Base-by-base conservation (phyloP, 192 early-diverging fungal genomes). In the Linderina pennispora region DNA sequence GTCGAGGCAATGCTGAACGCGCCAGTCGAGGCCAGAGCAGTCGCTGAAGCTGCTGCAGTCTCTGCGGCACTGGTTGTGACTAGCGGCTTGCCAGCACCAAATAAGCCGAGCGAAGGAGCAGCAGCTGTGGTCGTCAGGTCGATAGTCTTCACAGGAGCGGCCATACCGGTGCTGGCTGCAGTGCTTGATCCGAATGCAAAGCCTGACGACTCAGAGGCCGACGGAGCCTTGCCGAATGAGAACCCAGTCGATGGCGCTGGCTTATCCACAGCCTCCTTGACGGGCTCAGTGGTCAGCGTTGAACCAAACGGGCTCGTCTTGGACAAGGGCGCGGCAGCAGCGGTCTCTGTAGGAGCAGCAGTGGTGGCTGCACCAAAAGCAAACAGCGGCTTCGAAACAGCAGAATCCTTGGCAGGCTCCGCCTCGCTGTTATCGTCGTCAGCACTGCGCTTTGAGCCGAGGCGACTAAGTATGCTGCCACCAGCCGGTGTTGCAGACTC, bases 101-200 rank as follows among this genome's bases (percentile, higher is more conserved):
- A 43, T 10, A n/a, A 20, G 22, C 50, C 41, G 35, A 58, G 50
- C 21, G 42, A 1, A 15, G 40, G 48, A 31, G 28, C 28, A 8
- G 28, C 28, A 31, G 11, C 11, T 11, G 49, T 39, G 21, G 38
- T 16, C 0, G 43, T 43, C 23, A 57, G 36, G 23, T 69, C 65
- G 8, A 69, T 31, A 1, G 50, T 50, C 50, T 62, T 69, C 19
- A 24, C 33, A 0, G 65, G 65, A 6, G 45, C 40, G 2, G 50
- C 32, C 24, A 28, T 21, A 6, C 40, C 20, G 3, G 40, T 28
- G 15, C 10, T 15, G n/a, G n/a, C n/a, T n/a, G n/a, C n/a, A 0
- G 48, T 24, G 13, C 39, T 52, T 22, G 36, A 22, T 4, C 24
- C 22, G 23, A 31, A 31, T 8, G 28, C 11, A 11, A 31, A 31